Evolutionary conservation across 768 basidiomycete genomes (phyloP), one percentile per base, ranked within the genome.

Genomic region (Phanerodontia chrysosporium): DNA sequence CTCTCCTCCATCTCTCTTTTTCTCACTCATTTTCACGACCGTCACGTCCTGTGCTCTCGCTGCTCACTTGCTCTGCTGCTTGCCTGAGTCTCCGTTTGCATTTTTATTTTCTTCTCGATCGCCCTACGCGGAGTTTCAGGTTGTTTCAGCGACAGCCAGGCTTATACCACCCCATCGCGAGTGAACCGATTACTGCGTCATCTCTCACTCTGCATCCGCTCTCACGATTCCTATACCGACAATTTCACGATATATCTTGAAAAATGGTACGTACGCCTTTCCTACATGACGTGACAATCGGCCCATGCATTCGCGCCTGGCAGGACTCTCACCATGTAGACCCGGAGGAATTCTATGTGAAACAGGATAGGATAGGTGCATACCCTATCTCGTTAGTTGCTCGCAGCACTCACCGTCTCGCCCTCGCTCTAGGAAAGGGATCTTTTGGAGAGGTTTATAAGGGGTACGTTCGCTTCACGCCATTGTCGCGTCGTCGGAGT

Each of bases 381-480:
- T 72, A 32, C 24, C 24, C 35, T 21, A 9, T 24, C n/a, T n/a
- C 21, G 16, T 21, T 6, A 48, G 16, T 13, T 12, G 1, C 18
- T 46, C 27, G 10, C 29, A 35, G 18, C 49, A 27, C 21, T 49
- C 46, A 58, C 42, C 5, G 16, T 28, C 45, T 53, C 65, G 49
- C 36, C 13, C 2, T 30, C 51, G 18, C 16, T 35, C 44, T 42
- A 97, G 96, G 95, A 62, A 98, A 99, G 74, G 96, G 96, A 30
- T 98, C 95, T 5, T 98, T 99, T 68, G 97, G 96, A 68, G 97
- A 98, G 74, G 95, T 98, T n/a, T 98, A 91, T 79, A 98, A 98
- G 76, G 97, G 95, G 95, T 94, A 58, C 57, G 81, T 68, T 22
- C 25, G 16, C 39, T 36, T 25, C 24, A 12, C 18, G 30, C 49